Evolutionary conservation across 2,329 filamentous ascomycete genomes (phyloP).

Genomic region (Pseudopithomyces maydicus): DNA sequence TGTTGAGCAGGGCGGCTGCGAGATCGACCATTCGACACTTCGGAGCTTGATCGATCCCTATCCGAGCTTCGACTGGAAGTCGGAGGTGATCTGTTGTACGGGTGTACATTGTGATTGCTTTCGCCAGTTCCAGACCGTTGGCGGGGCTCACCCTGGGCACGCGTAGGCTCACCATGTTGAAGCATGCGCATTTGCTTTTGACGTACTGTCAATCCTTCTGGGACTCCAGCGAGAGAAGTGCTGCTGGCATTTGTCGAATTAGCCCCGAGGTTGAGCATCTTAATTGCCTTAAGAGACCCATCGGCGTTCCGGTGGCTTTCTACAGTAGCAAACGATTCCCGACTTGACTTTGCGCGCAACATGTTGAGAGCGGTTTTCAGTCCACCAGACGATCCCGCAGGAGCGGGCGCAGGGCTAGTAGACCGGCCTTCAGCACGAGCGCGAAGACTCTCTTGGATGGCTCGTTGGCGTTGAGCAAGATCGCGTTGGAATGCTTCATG

Average conservation of each 20-base stretch:
- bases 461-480: slow-evolving; percentile 70
- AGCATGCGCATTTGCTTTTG: slow-evolving; percentile 39
- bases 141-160: slow-evolving; percentile 35
- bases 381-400: slow-evolving; percentile 33
- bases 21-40: slow-evolving; percentile 58
- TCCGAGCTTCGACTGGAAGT: slow-evolving; percentile 46
- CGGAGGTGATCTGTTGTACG: slow-evolving; percentile 44
- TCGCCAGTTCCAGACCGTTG: slow-evolving; percentile 44
- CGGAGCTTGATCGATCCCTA: slow-evolving; percentile 61
- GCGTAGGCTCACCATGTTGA: slow-evolving; percentile 39
- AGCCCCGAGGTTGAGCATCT: slow-evolving; percentile 64
- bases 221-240: slow-evolving; percentile 38
- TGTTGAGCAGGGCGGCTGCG: slow-evolving; percentile 56
- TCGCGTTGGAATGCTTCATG: slow-evolving; percentile 75
- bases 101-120: slow-evolving; percentile 30
- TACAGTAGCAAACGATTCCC: slow-evolving; percentile 64
- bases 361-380: slow-evolving; percentile 66
- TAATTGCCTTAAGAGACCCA: slow-evolving; percentile 60
- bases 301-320: slow-evolving; percentile 42
- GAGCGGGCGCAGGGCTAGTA: slow-evolving; percentile 41
- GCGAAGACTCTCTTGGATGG: slow-evolving; percentile 74
- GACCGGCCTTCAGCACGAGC: slow-evolving; percentile 63
- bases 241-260: slow-evolving; percentile 43
- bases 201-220: slow-evolving; percentile 32
- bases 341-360: slow-evolving; percentile 69